A percentile compares a stretch with the other conserved stretches of the same genome.
Evolutionary conservation across 805 yeast genomes (phyloP).

Genomic region (Nematodospora valgi): DNA sequence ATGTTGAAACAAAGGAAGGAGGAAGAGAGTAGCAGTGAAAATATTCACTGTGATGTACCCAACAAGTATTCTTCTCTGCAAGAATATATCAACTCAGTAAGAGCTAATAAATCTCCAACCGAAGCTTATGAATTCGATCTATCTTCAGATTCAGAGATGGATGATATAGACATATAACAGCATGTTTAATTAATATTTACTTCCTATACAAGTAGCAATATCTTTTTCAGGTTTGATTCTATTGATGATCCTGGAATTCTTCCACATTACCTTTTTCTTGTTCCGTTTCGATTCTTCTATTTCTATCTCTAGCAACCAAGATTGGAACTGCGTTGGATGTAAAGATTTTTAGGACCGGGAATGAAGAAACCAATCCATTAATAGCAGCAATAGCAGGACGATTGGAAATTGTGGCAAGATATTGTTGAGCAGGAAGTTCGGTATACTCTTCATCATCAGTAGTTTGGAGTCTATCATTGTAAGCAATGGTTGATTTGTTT

Average conservation of each 20-base stretch:
- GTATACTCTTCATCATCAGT: conserved; percentile 6
- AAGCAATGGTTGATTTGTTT: background rate
- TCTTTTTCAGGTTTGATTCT: too few relatives aligned
- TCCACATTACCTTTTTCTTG: background rate
- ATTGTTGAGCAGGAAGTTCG: conserved; percentile 40
- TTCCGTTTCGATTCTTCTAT: too few relatives aligned
- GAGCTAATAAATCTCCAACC: background rate
- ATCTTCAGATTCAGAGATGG: conserved; percentile 15
- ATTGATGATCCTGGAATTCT: too few relatives aligned
- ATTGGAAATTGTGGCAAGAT: conserved; percentile 49
- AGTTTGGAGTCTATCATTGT: background rate
- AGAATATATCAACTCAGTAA: too few relatives aligned
- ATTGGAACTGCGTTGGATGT: conserved; percentile 61
- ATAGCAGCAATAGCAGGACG: conserved; percentile 57
- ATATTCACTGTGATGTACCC: too few relatives aligned
- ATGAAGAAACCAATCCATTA: conserved; percentile 55
- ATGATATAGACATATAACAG: conserved; percentile 10
- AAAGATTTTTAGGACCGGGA: conserved; percentile 55
- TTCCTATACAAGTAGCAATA: background rate
- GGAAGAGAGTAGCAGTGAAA: background rate
- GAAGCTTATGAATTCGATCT: conserved; percentile 13
- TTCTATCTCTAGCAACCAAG: conserved; percentile 43
- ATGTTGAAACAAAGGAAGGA: conserved; percentile 11
- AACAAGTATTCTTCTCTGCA: too few relatives aligned
- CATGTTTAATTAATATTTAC: too few relatives aligned